Percentiles rank a stretch among this genome's conserved stretches.
These are phyloP conservation scores for Halophytophthora batemanensis DNA, from an alignment of 352 stramenopile species.

Conservation along the genomic window DNA sequence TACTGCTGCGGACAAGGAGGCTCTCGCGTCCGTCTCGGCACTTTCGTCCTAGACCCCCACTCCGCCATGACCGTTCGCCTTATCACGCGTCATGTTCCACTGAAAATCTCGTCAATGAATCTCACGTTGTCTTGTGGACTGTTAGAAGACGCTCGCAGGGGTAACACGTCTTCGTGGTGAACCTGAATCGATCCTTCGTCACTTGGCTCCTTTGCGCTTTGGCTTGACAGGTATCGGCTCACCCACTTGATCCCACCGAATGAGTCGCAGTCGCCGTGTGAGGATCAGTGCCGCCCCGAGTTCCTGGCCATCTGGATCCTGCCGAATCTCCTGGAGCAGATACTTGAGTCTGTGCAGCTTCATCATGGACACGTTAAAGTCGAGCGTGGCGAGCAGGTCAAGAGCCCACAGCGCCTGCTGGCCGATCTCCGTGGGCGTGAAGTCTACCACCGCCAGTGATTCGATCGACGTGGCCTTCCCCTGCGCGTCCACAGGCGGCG, in stretches of 20 bases:
- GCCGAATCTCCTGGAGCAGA: slow-evolving; percentile 62
- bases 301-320: slow-evolving; percentile 55
- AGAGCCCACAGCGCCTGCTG: slow-evolving; percentile 72
- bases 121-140: slow-evolving; percentile 17
- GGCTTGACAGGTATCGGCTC: slow-evolving; percentile 24
- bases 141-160: slow-evolving; percentile 5
- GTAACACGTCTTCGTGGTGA: background rate
- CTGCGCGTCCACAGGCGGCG: slow-evolving; percentile 19
- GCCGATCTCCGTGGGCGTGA: slow-evolving; percentile 59
- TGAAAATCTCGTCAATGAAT: slow-evolving; percentile 7
- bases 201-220: slow-evolving; percentile 9
- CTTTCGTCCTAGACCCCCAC: slow-evolving; percentile 34
- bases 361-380: slow-evolving; percentile 74
- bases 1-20: slow-evolving; percentile 64
- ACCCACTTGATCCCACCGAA: slow-evolving; percentile 60
- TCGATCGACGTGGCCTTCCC: slow-evolving; percentile 33
- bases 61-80: slow-evolving; percentile 1
- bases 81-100: background rate
- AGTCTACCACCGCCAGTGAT: slow-evolving; percentile 54
- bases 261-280: slow-evolving; percentile 54
- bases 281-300: slow-evolving; percentile 58
- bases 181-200: background rate
- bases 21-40: slow-evolving; percentile 43
- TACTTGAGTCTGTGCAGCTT: slow-evolving; percentile 74
- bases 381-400: slow-evolving; percentile 57